A percentile compares a stretch with the other conserved stretches of the same genome.
Conservation (phyloP, 2,329 filamentous ascomycete species). For the Cercospora zeina region DNA sequence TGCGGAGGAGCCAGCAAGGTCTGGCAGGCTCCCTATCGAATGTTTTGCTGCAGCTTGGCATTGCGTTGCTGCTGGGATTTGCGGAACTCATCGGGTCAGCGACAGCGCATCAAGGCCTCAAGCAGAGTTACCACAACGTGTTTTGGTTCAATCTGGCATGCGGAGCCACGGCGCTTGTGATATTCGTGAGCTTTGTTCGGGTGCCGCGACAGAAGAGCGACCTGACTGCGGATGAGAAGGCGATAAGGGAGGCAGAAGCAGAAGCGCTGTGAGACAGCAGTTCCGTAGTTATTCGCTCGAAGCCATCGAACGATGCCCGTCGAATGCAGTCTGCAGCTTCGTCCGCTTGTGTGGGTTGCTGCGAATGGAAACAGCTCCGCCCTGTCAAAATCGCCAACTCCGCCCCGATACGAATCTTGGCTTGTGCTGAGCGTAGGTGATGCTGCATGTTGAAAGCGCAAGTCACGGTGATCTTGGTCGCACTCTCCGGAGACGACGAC, state of each 20-base stretch:
- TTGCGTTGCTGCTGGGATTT: slow-evolving; percentile 70
- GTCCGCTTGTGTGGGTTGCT: neutral
- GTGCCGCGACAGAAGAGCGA: slow-evolving; percentile 59
- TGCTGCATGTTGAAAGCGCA: neutral
- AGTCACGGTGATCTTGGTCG: neutral
- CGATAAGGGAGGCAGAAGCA: slow-evolving; percentile 4
- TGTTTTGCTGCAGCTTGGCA: slow-evolving; percentile 68
- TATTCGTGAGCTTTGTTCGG: slow-evolving; percentile 57
- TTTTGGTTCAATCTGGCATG: slow-evolving; percentile 67
- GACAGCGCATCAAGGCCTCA: slow-evolving; percentile 47
- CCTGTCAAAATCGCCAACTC: neutral
- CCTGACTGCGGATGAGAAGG: slow-evolving; percentile 59
- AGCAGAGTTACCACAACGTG: slow-evolving; percentile 61
- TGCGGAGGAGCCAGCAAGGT: slow-evolving; percentile 67
- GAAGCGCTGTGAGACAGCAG: neutral
- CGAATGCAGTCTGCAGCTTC: neutral
- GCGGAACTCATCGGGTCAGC: slow-evolving; percentile 62
- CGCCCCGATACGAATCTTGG: neutral
- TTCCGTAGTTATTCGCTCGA: neutral
- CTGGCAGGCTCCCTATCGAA: slow-evolving; percentile 72
- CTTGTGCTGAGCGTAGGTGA: neutral
- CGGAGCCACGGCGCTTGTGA: slow-evolving; percentile 53
- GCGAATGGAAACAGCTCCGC: neutral
- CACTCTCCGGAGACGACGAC: neutral
- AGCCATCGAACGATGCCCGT: neutral